phyloP scores from a whole-genome alignment of 257 asterid genomes.

The Nicotiana benthamiana region DNA sequence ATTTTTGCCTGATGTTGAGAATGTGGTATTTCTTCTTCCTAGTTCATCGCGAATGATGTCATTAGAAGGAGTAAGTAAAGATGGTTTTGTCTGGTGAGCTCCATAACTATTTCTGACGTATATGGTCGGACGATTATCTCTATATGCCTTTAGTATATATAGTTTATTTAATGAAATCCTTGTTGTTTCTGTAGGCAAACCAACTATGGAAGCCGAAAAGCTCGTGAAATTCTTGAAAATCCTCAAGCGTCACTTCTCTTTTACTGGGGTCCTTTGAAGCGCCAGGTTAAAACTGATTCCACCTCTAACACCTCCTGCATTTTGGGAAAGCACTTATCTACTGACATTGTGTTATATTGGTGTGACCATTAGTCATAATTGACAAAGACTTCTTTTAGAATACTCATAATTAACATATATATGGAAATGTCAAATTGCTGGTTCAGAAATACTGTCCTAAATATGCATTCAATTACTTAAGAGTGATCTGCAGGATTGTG shows the following conservation, averaged over 20 bases:
- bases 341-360: neutral
- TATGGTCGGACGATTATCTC: constrained; percentile 8
- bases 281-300: constrained; percentile 44
- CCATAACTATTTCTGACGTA: constrained; percentile 14
- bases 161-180: neutral
- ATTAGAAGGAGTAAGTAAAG: constrained; percentile 58
- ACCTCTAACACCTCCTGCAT: neutral
- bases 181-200: constrained; percentile 53
- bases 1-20: neutral
- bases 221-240: constrained; percentile 61
- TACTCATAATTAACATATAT: neutral
- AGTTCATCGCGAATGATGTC: constrained; percentile 74
- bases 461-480: neutral
- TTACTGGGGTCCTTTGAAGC: constrained; percentile 61
- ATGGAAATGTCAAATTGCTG: neutral
- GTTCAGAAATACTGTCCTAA: neutral
- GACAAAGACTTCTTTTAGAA: no score
- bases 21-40: constrained; percentile 4
- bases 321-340: neutral
- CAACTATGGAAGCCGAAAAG: constrained; percentile 61
- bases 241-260: constrained; percentile 70
- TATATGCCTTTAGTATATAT: neutral
- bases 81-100: constrained; percentile 69
- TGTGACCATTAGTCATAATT: neutral
- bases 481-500: neutral